Evolutionary conservation across 2,329 filamentous ascomycete genomes (phyloP).

Genomic region (Neonectria faginata): DNA sequence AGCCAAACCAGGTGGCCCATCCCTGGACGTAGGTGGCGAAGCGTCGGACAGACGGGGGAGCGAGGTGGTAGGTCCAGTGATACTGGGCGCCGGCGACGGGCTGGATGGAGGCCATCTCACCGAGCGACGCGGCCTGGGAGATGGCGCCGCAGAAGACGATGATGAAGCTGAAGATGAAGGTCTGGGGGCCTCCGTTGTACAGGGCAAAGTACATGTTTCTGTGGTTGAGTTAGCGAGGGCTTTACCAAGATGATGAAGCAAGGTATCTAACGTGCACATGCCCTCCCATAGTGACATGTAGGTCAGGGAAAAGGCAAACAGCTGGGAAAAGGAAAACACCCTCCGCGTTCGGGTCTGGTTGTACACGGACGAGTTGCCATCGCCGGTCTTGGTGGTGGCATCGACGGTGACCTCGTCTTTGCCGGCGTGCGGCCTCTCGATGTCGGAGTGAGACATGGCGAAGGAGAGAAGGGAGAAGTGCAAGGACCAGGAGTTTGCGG

Average conservation of each 20-base stretch:
- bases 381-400: constrained; percentile 24
- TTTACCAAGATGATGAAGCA: no score
- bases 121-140: constrained; percentile 38
- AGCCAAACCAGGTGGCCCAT: constrained; percentile 44
- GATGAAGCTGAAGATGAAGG: constrained; percentile 42
- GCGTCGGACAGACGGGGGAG: constrained; percentile 31
- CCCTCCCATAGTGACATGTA: constrained; percentile 44
- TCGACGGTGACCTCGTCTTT: constrained; percentile 35
- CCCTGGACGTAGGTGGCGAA: constrained; percentile 44
- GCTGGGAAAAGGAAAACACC: constrained; percentile 42
- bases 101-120: constrained; percentile 44
- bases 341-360: constrained; percentile 40
- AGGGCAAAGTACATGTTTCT: constrained; percentile 46
- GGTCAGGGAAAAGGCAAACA: constrained; percentile 43
- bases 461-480: background rate
- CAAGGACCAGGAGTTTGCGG: constrained; percentile 15
- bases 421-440: constrained; percentile 33
- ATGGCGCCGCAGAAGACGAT: constrained; percentile 44
- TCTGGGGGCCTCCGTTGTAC: constrained; percentile 41
- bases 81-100: constrained; percentile 41
- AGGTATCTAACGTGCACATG: constrained; percentile 39
- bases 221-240: background rate
- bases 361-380: constrained; percentile 27
- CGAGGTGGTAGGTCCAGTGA: constrained; percentile 43
- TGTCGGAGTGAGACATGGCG: constrained; percentile 32